Conservation (phyloP, 2,329 filamentous ascomycete species). For the Chaetomium olivaceum region DNA sequence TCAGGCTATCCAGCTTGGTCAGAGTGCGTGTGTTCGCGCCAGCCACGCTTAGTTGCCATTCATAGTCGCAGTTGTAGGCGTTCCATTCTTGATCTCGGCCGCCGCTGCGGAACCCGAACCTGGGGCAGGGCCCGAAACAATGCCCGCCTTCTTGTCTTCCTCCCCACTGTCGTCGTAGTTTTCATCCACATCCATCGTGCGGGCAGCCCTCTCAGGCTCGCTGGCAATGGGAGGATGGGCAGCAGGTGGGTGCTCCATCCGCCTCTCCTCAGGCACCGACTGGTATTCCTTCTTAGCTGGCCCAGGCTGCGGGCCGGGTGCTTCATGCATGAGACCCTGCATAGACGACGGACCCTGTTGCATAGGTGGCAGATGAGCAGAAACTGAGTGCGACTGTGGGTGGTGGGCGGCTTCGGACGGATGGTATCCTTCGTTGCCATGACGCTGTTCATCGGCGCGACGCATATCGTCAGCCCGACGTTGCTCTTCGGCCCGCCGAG, state of each 20-base stretch:
- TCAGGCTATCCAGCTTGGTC: not conserved
- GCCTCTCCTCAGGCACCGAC: slow-evolving; percentile 55
- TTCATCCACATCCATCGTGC: slow-evolving; percentile 97
- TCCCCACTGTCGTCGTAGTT: slow-evolving; percentile 95
- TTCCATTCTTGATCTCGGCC: slow-evolving; percentile 54
- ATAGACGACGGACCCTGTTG: slow-evolving; percentile 60
- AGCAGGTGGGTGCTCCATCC: slow-evolving; percentile 48
- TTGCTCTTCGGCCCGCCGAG: slow-evolving; percentile 54
- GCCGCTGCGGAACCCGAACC: slow-evolving; percentile 51
- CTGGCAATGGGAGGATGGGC: slow-evolving; percentile 55
- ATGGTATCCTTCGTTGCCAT: slow-evolving; percentile 78
- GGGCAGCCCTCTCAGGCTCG: slow-evolving; percentile 79
- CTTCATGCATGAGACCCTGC: slow-evolving; percentile 55
- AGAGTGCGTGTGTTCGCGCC: not conserved
- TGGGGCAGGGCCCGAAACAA: slow-evolving; percentile 43
- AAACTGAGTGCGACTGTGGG: slow-evolving; percentile 62
- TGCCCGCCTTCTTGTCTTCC: slow-evolving; percentile 68
- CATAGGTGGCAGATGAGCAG: slow-evolving; percentile 63
- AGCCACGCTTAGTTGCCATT: slow-evolving; percentile 42
- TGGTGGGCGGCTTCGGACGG: slow-evolving; percentile 92
- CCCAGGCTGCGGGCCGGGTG: slow-evolving; percentile 46
- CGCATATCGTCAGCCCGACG: slow-evolving; percentile 60
- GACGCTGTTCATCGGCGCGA: slow-evolving; percentile 64
- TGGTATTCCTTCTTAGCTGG: slow-evolving; percentile 55
- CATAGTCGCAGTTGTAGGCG: slow-evolving; percentile 50